These are phyloP conservation scores for Annulohypoxylon moriforme DNA, from an alignment of 495 filamentous ascomycete genomes.

Conservation along the genomic window DNA sequence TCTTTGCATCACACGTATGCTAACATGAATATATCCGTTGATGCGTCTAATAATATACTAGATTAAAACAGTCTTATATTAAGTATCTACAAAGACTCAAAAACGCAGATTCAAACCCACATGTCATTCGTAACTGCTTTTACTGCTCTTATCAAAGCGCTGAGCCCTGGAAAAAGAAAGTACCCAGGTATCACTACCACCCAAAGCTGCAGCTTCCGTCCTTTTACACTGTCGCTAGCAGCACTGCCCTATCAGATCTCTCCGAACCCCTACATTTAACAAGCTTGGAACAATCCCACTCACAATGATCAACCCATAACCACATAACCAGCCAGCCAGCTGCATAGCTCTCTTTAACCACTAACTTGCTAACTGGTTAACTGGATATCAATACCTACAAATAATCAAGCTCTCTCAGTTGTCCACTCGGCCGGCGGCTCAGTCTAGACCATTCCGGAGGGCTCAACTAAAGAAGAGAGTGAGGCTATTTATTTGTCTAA, in stretches of 20 bases:
- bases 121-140: no score
- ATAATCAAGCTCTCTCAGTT: constrained; percentile 22
- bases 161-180: not conserved
- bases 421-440: constrained; percentile 18
- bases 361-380: not conserved
- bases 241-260: constrained; percentile 20
- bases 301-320: no score
- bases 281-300: no score
- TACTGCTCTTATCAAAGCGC: not conserved
- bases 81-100: not conserved
- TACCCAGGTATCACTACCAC: constrained; percentile 2
- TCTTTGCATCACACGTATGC: not conserved
- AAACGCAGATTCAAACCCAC: not conserved
- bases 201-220: constrained; percentile 16
- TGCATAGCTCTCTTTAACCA: not conserved
- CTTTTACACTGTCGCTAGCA: not conserved
- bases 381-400: constrained; percentile 15
- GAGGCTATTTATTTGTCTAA: constrained; percentile 36
- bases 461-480: not conserved
- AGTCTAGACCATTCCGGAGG: constrained; percentile 38
- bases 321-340: not conserved
- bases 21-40: no score
- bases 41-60: not conserved
- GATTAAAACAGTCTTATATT: not conserved
- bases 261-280: constrained; percentile 11